Evolutionary conservation across 2,329 filamentous ascomycete species (phyloP), one percentile per base, ranked within the genome.

Genomic region (Hymenoscyphus occultus): DNA sequence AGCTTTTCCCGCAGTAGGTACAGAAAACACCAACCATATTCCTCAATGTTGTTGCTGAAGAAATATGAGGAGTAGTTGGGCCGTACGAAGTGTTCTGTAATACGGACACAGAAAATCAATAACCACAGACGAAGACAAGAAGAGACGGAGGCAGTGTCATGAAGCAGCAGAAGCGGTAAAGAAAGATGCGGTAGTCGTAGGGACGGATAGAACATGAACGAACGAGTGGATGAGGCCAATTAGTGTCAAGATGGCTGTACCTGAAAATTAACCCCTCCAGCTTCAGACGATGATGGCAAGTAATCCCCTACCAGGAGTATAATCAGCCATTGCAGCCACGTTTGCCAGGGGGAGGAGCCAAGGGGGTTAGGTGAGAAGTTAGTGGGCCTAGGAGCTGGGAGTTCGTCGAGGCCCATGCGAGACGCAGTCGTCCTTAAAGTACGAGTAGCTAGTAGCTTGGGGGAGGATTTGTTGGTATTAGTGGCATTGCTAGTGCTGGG

Each of bases 1-100:
- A 85, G 70, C 75, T 77, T 75, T 82, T 84, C 63, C 82, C 82
- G 71, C 82, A 85, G 70, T 84, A 84, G 19, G 82, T 77, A 69
- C 83, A 85, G 71, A 77, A 84, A 59, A 84, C 48, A 22, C 61
- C 61, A 59, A 63, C 61, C 61, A 63, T 63, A 54, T 63, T 63
- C 31, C 39, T 22, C 22, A 35, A 19, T 39, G 10, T 56, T 22
- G 45, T 22, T 51, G 5, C 9, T 14, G 45, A 51, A 28, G 45
- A 22, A n/a, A 51, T 51, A 51, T 51, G 45, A 22, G 45, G 22
- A 51, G n/a, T 51, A 51, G 7, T 16, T 28, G n/a, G 45, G 12
- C n/a, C 19, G 45, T 22, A 22, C n/a, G n/a, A 22, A n/a, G 45
- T n/a, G 22, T 51, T 7, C 35, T 35, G 35, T 35, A 35, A 35